These are phyloP conservation scores for Cyclaneusma minus DNA, from an alignment of 2,329 filamentous ascomycete species.

Conservation along the genomic window DNA sequence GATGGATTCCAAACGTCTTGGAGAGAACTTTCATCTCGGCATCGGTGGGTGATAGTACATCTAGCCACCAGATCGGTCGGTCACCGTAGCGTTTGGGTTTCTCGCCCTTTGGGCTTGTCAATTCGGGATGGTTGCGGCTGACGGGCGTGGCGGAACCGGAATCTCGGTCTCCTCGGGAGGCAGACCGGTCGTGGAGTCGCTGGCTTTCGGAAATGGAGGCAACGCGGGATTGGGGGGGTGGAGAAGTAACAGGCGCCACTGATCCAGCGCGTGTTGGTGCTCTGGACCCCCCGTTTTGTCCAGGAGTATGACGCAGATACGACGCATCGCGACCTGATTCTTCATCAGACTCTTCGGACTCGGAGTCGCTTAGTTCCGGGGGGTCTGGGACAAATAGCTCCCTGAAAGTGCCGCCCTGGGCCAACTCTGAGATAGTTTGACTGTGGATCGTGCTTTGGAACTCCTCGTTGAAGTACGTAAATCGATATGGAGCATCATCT, in stretches of 20 bases:
- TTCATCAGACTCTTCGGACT: constrained; percentile 48
- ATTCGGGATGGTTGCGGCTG: constrained; percentile 23
- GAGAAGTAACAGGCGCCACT: too few relatives aligned
- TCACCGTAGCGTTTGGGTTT: constrained; percentile 53
- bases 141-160: constrained; percentile 30
- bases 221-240: constrained; percentile 3
- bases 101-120: constrained; percentile 6
- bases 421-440: constrained; percentile 82
- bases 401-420: constrained; percentile 71
- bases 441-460: constrained; percentile 93
- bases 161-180: too few relatives aligned
- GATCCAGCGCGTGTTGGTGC: constrained; percentile 25
- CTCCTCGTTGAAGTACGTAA: constrained; percentile 98
- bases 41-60: constrained; percentile 81
- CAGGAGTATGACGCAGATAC: constrained; percentile 14
- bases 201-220: background rate
- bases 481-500: constrained; percentile 83
- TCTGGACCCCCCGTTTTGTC: constrained; percentile 26
- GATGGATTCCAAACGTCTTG: constrained; percentile 90
- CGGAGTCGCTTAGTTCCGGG: constrained; percentile 51
- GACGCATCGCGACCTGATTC: constrained; percentile 20
- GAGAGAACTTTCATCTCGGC: constrained; percentile 89
- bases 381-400: constrained; percentile 88
- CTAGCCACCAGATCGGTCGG: constrained; percentile 91
- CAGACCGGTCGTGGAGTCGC: too few relatives aligned